phyloP scores from a whole-genome alignment of 495 filamentous ascomycete genomes.

The Jackrogersella minutella region DNA sequence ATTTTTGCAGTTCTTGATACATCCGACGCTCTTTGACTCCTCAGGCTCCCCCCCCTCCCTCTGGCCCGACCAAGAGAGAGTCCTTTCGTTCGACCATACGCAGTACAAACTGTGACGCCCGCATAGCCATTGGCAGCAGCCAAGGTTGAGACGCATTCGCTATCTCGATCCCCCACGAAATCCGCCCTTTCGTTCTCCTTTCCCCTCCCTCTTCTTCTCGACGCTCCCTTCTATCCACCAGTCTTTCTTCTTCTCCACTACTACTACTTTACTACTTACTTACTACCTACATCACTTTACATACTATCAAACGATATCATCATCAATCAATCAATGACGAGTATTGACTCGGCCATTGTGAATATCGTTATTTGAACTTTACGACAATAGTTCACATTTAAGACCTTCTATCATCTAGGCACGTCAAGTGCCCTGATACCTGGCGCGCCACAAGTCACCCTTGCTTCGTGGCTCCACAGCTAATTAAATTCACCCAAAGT shows the following conservation, averaged over 20 bases:
- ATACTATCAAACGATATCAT: conserved; percentile 5
- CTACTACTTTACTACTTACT: not conserved
- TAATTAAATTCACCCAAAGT: conserved; percentile 43
- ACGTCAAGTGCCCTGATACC: conserved; percentile 41
- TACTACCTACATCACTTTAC: conserved; percentile 1
- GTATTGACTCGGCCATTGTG: conserved; percentile 14
- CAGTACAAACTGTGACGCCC: conserved; percentile 15
- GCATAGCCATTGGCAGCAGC: conserved; percentile 14
- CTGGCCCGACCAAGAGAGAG: conserved; percentile 15
- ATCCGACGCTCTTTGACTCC: conserved; percentile 16
- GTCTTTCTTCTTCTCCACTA: conserved; percentile 1
- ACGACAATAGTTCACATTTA: conserved; percentile 38
- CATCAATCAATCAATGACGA: conserved; percentile 28
- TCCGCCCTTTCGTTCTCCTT: conserved; percentile 13
- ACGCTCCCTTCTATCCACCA: conserved; percentile 9
- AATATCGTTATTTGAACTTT: conserved; percentile 38
- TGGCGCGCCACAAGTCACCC: conserved; percentile 43
- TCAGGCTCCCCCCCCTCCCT: too few relatives aligned
- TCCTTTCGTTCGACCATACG: conserved; percentile 11
- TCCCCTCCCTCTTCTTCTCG: conserved; percentile 20
- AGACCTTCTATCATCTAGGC: conserved; percentile 34
- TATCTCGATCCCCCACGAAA: conserved; percentile 43
- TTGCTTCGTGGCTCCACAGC: conserved; percentile 45
- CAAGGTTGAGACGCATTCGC: conserved; percentile 30
- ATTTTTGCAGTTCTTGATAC: conserved; percentile 14